A percentile compares a stretch with the other conserved stretches of the same genome.
These are phyloP conservation scores for Gautieria morchelliformis DNA, from an alignment of 768 basidiomycete genomes.

Conservation along the genomic window DNA sequence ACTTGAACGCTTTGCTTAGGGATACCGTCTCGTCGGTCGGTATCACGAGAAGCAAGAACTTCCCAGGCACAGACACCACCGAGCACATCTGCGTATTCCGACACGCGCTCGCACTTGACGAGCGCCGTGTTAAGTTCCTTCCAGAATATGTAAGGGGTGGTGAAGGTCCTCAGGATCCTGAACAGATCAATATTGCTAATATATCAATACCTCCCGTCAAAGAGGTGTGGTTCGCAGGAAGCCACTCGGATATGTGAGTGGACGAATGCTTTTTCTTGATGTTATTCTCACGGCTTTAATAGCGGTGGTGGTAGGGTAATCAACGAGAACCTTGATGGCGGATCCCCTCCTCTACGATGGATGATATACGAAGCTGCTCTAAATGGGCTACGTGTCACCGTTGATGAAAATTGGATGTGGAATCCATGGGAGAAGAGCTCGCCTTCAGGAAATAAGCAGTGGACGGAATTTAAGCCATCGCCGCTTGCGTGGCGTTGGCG, in stretches of 20 bases:
- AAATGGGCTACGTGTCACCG: not conserved
- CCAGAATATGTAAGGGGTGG: conserved; percentile 30
- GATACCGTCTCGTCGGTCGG: conserved; percentile 41
- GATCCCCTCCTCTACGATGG: not conserved
- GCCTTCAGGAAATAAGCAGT: not conserved
- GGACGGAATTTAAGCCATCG: no score
- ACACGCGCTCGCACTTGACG: conserved; percentile 39
- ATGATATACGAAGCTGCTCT: not conserved
- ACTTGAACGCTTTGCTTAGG: conserved; percentile 17
- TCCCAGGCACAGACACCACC: conserved; percentile 24
- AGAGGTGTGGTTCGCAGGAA: conserved; percentile 36
- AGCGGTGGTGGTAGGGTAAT: not conserved
- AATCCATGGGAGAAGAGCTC: not conserved
- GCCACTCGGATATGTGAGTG: conserved; percentile 30
- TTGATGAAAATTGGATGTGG: not conserved
- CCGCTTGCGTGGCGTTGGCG: not conserved
- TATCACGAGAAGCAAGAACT: conserved; percentile 19
- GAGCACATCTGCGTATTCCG: conserved; percentile 33
- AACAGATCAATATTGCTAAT: not conserved
- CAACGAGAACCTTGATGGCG: not conserved
- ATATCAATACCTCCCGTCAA: conserved; percentile 17
- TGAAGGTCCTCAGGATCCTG: not conserved
- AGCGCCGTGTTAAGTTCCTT: conserved; percentile 37
- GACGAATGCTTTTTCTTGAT: not conserved
- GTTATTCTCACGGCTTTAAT: no score